Base-by-base conservation (phyloP, 2,329 filamentous ascomycete genomes). In the Penicillium sp. region DNA sequence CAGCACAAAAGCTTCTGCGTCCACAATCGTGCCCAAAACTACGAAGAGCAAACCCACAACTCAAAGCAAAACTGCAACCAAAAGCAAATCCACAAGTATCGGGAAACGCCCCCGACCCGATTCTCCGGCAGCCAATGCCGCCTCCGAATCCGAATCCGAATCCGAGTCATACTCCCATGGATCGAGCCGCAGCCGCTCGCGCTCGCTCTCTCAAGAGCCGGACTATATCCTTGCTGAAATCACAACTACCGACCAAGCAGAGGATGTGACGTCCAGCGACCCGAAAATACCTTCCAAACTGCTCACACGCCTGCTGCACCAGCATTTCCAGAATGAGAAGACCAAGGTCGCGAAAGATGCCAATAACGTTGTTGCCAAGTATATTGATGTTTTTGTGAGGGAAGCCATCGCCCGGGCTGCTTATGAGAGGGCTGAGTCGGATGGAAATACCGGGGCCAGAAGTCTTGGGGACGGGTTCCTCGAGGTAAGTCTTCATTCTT, bases 361-460 rank as follows among this genome's bases (percentile, higher is more conserved):
- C 4, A 90, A 93, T 71, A 82, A 79, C 7, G 84, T 92, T 1
- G 83, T 93, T 58, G 89, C 86, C 15, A 91, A 89, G 76, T 97
- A 97, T 72, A 83, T 97, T 75, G 91, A 97, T 74, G 85, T 93
- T 0, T 97, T 97, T 76, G 89, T 96, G 53, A 83, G 89, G 61
- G 93, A 97, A 78, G 91, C 91, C 1, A 86, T 97, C 71, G 91
- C 91, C 17, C 78, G 93, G 69, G 87, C 90, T 39, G 85, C 87
- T 10, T 86, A 86, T 58, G 89, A 91, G 79, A 87, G 88, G 70
- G 79, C 73, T 41, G 76, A 80, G 74, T 73, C 73, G 35, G 72
- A 68, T 67, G 61, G 69, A 62, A 45, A 69, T 39, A 64, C 66
- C 53, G 68, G 61, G 38, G 68, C 68, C 21, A 69, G 67, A 50